A percentile compares a stretch with the other conserved stretches of the same genome.
phyloP scores from a whole-genome alignment of 352 stramenopile species.

The Phytophthora fragariaefolia region DNA sequence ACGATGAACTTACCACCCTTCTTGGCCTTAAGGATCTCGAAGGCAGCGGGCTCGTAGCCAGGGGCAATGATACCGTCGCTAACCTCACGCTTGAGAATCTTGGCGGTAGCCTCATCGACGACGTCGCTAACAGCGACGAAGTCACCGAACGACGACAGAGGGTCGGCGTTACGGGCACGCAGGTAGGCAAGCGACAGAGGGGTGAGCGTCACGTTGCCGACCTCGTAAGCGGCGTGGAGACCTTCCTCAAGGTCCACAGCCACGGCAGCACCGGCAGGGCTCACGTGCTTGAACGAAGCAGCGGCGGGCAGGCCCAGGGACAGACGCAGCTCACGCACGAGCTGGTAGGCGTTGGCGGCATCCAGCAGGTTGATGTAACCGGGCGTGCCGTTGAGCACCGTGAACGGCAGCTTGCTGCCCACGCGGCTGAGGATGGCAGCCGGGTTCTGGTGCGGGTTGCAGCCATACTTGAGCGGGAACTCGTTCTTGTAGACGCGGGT shows the following conservation, averaged over 20 bases:
- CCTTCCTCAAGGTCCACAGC: slow-evolving; percentile 95
- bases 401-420: slow-evolving; percentile 84
- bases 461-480: slow-evolving; percentile 95
- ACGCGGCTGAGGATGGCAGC: slow-evolving; percentile 81
- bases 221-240: slow-evolving; percentile 96
- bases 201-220: slow-evolving; percentile 91
- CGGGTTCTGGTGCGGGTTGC: slow-evolving; percentile 99
- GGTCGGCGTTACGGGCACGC: slow-evolving; percentile 98
- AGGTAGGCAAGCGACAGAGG: slow-evolving; percentile 97
- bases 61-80: slow-evolving; percentile 99
- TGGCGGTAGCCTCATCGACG: slow-evolving; percentile 98
- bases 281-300: slow-evolving; percentile 99
- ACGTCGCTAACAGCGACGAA: slow-evolving; percentile 98
- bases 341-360: slow-evolving; percentile 98
- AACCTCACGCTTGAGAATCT: slow-evolving; percentile 99
- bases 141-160: slow-evolving; percentile 99
- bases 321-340: slow-evolving; percentile 96
- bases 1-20: slow-evolving; percentile 99
- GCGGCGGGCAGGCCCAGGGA: slow-evolving; percentile 95
- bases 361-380: slow-evolving; percentile 99
- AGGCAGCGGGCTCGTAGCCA: slow-evolving; percentile 96
- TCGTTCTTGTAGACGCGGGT: slow-evolving; percentile 97
- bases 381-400: slow-evolving; percentile 92
- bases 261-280: slow-evolving; percentile 95
- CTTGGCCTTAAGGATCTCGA: slow-evolving; percentile 98